Conservation (phyloP, 495 filamentous ascomycete species). For the Aspergillus carlsbadensis region DNA sequence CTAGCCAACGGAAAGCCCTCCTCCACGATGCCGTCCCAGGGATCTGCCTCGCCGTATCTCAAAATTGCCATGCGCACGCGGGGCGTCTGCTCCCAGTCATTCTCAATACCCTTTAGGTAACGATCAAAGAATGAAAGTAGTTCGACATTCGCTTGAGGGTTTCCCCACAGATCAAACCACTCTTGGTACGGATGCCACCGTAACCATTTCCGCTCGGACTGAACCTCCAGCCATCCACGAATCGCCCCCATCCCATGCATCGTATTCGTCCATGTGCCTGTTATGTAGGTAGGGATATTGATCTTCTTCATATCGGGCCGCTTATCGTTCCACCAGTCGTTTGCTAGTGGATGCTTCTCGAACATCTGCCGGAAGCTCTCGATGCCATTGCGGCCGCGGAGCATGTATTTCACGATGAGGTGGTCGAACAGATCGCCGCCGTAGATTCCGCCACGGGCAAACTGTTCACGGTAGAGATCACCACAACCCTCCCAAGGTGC, state of each 20-base stretch:
- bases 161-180: constrained; percentile 41
- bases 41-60: constrained; percentile 24
- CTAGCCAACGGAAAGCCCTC: constrained; percentile 31
- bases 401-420: constrained; percentile 32
- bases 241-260: constrained; percentile 41
- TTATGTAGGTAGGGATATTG: constrained; percentile 26
- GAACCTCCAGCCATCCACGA: constrained; percentile 31
- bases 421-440: constrained; percentile 28
- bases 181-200: constrained; percentile 34
- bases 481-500: constrained; percentile 48
- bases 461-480: constrained; percentile 45
- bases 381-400: constrained; percentile 22
- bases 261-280: constrained; percentile 27
- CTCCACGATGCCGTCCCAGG: constrained; percentile 11
- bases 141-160: constrained; percentile 24
- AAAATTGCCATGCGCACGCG: constrained; percentile 30
- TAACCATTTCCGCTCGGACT: constrained; percentile 27
- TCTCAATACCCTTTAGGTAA: constrained; percentile 37
- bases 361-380: constrained; percentile 36
- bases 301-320: constrained; percentile 23
- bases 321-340: constrained; percentile 32
- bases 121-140: constrained; percentile 37
- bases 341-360: constrained; percentile 18
- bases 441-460: constrained; percentile 34
- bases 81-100: constrained; percentile 43